Percentiles rank a stretch among this genome's conserved stretches.
Conservation (phyloP, 371 early-diverging fungal species). For the Saksenaea oblongispora region DNA sequence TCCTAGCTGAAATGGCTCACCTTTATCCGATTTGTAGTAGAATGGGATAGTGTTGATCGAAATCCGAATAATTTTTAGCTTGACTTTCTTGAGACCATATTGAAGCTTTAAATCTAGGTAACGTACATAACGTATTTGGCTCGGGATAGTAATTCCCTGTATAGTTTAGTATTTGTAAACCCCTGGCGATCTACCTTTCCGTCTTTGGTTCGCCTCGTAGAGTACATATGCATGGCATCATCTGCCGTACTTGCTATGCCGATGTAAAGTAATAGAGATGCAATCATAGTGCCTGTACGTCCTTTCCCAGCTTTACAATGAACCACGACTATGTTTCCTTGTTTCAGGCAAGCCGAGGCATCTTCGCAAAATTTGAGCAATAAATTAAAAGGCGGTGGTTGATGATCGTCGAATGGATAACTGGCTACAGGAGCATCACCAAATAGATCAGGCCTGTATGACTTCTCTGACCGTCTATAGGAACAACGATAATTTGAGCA, state of each 20-base stretch:
- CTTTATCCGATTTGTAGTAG: slow-evolving; percentile 26
- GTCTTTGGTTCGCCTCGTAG: slow-evolving; percentile 51
- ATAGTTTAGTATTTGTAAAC: background rate
- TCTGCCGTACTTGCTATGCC: slow-evolving; percentile 37
- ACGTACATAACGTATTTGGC: slow-evolving; percentile 62
- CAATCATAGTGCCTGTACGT: slow-evolving; percentile 72
- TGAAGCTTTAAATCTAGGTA: slow-evolving; percentile 53
- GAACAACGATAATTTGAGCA: background rate
- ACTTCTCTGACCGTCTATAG: slow-evolving; percentile 56
- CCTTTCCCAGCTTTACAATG: slow-evolving; percentile 87
- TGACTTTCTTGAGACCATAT: slow-evolving; percentile 15
- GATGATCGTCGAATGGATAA: slow-evolving; percentile 71
- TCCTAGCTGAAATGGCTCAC: background rate
- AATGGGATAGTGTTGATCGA: slow-evolving; percentile 20
- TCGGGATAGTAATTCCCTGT: slow-evolving; percentile 71
- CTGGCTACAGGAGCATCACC: slow-evolving; percentile 47
- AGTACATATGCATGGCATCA: slow-evolving; percentile 63
- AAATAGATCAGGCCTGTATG: slow-evolving; percentile 44
- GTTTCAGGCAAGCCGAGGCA: slow-evolving; percentile 57
- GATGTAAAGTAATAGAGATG: slow-evolving; percentile 56
- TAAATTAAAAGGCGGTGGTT: slow-evolving; percentile 62
- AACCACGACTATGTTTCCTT: slow-evolving; percentile 62
- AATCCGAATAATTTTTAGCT: slow-evolving; percentile 12
- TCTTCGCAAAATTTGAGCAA: slow-evolving; percentile 60
- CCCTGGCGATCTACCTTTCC: slow-evolving; percentile 38